Evolutionary conservation across 2,329 filamentous ascomycete genomes (phyloP).

Genomic region (Diaporthe humulicola): DNA sequence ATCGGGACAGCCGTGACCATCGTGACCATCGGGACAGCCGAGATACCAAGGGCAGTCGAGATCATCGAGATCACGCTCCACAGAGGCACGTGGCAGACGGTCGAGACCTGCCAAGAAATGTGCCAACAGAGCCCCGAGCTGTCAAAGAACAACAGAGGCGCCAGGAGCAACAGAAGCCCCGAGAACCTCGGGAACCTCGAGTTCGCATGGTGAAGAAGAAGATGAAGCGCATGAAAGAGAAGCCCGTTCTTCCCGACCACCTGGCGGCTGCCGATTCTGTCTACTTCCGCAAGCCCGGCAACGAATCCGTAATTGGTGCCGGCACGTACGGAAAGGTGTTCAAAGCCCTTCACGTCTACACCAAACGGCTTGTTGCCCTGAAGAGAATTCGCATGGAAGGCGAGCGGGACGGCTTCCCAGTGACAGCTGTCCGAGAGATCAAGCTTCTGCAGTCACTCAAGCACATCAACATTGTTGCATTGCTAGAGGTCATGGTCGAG

Average conservation of each 20-base stretch:
- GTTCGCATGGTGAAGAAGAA: conserved; percentile 76
- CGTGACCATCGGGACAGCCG: conserved; percentile 24
- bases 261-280: conserved; percentile 87
- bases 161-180: conserved; percentile 47
- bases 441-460: conserved; percentile 90
- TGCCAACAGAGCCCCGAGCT: conserved; percentile 66
- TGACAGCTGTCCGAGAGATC: conserved; percentile 92
- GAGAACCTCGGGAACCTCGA: conserved; percentile 55
- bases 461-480: conserved; percentile 84
- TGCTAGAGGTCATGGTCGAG: conserved; percentile 97
- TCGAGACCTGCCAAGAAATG: conserved; percentile 58
- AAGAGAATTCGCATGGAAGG: conserved; percentile 96
- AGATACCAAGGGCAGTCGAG: conserved; percentile 52
- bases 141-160: conserved; percentile 41
- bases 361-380: conserved; percentile 83
- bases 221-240: conserved; percentile 77
- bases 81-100: conserved; percentile 41
- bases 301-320: conserved; percentile 95
- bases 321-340: conserved; percentile 97
- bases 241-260: conserved; percentile 78
- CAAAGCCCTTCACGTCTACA: conserved; percentile 94
- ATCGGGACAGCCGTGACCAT: conserved; percentile 48
- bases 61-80: conserved; percentile 41
- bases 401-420: conserved; percentile 90
- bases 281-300: conserved; percentile 95